Base-by-base conservation (phyloP, 2,329 filamentous ascomycete species). In the Phyllosticta capitalensis region DNA sequence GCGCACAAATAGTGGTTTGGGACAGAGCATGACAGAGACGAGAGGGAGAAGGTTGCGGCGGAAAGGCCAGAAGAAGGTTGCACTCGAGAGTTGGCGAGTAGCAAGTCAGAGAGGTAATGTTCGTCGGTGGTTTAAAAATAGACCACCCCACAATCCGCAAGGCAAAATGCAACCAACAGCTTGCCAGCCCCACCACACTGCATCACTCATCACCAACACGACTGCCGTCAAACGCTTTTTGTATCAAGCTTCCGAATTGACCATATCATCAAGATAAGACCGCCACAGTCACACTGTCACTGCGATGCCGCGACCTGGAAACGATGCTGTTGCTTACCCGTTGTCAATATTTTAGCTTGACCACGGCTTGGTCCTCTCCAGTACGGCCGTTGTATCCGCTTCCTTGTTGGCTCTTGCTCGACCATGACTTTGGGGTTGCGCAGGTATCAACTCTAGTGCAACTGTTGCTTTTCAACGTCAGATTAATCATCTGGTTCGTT, bases 11-110 rank as follows among this genome's bases (percentile, higher is more conserved):
- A 30, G 51, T 49, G 33, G 28, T n/a, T 26, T 24, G 33, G 52
- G 49, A 21, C 28, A 33, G 51, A 55, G 53, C 58, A 59, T 59
- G 51, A 52, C 55, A 51, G 53, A 52, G 52, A 26, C 30, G 56
- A 51, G 50, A 45, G 38, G 38, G 14, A 45, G n/a, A 45, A 45
- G 38, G 38, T 45, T 45, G 14, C 14, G 38, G 14, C 14, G 38
- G 38, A 45, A 5, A 45, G 38, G 17, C 14, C 38, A 45, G 38
- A 45, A n/a, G 38, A 45, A n/a, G 38, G 38, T 45, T 45, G 38
- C 38, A 45, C 38, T n/a, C 17, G 6, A n/a, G 38, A 45, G n/a
- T n/a, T n/a, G 38, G 38, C 38, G 17, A 45, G 38, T n/a, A 45
- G 38, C 38, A 45, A 45, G 38, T 45, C 38, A n/a, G 38, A 45